Evolutionary conservation across 352 stramenopile species (phyloP), one percentile per base, ranked within the genome.

Genomic region (Thraustochytrium sp.): DNA sequence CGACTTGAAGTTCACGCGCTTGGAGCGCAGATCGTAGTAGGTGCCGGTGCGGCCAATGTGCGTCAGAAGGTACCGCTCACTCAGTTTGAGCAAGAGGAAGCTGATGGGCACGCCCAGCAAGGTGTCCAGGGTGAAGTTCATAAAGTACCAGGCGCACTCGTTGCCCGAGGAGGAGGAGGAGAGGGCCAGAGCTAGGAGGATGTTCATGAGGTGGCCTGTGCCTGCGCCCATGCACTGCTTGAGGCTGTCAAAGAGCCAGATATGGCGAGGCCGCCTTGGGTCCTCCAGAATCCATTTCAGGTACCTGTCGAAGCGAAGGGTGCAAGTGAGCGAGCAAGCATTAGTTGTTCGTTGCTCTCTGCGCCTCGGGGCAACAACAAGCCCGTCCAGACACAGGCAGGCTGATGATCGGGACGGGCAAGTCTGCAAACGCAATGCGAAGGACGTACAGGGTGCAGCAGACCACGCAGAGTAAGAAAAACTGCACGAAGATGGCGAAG

Each of bases 241-340:
- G 36, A 53, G 26, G 44, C 44, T 63, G 53, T 80, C 68, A 63
- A 65, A 80, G 9, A 26, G n/a, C 68, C 68, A 80, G 31, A 80
- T 80, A 23, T 72, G 48, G 1, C 42, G 46, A 3, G 68, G 68
- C 3, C 68, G 68, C 23, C 46, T 42, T 31, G 68, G 68, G 0
- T 61, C 53, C 31, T 80, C 68, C 21, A 80, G n/a, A 34, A 80
- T 55, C 65, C 65, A 77, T 36, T 77, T 77, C n/a, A 77, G 65
- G 37, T 77, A 77, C 37, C 59, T 72, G 59, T 1, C 16, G 0
- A n/a, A 23, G 16, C 48, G 48, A 23, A 18, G n/a, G 16, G n/a
- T 55, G 18, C n/a, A 55, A 55, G 48, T 23, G n/a, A 55, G 16
- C 48, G 48, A 23, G 16, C 48, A 55, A 55, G 48, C n/a, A 23